Conservation (phyloP, 2,329 filamentous ascomycete species). For the Ascochyta koolunga region DNA sequence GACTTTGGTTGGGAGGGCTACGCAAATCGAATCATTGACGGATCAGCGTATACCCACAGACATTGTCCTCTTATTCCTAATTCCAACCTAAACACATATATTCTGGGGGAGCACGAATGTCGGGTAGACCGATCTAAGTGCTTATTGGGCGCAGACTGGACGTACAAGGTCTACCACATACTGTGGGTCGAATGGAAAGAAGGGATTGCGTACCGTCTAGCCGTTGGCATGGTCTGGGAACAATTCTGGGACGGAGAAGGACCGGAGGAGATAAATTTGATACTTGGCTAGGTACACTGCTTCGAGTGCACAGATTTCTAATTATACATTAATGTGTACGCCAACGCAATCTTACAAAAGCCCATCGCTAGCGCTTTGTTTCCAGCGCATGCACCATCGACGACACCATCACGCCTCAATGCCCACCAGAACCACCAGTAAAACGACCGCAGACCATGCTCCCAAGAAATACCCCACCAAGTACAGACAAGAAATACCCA, state of each 20-base stretch:
- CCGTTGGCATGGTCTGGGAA: background rate
- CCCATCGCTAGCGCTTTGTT: no score
- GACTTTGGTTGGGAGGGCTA: no score
- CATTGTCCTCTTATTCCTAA: no score
- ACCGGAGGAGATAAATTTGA: background rate
- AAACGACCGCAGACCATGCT: constrained; percentile 79
- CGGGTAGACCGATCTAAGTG: background rate
- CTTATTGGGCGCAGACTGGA: background rate
- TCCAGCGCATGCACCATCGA: no score
- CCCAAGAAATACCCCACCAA: constrained; percentile 78
- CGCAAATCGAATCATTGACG: no score
- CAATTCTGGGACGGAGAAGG: background rate
- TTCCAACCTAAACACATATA: no score
- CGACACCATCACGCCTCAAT: background rate
- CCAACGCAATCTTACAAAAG: no score
- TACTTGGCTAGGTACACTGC: background rate
- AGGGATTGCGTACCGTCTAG: background rate
- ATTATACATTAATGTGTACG: no score
- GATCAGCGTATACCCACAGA: no score
- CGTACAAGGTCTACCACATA: background rate
- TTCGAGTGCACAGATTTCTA: no score
- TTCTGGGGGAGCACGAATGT: no score
- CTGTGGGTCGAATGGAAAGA: background rate
- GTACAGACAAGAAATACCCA: constrained; percentile 78
- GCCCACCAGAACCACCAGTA: constrained; percentile 11